Conservation (phyloP, 75 land plant species). For the Pinus taeda region DNA sequence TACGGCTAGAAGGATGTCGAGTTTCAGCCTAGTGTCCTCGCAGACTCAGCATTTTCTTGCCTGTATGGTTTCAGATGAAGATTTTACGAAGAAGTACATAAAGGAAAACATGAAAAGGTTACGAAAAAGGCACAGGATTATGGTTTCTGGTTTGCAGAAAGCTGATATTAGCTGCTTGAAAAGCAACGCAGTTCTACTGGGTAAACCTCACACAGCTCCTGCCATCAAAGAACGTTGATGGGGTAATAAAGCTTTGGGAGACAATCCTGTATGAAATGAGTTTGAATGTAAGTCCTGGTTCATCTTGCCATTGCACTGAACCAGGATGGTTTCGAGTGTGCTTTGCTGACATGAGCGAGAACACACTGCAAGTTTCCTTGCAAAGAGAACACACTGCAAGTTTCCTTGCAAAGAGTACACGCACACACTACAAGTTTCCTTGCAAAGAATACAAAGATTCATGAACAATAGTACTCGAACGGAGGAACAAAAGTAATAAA, state of each 20-base stretch:
- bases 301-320: slow-evolving; percentile 46
- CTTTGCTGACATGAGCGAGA: slow-evolving; percentile 35
- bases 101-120: slow-evolving; percentile 36
- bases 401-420: too few species aligned
- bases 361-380: slow-evolving; percentile 28
- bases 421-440: too few species aligned
- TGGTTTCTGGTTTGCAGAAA: slow-evolving; percentile 13
- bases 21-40: slow-evolving; percentile 46
- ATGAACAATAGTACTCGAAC: too few species aligned
- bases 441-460: too few species aligned
- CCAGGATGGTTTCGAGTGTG: too few species aligned
- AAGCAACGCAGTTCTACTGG: slow-evolving; percentile 52
- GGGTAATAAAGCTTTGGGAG: slow-evolving; percentile 38
- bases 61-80: slow-evolving; percentile 34
- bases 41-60: slow-evolving; percentile 42
- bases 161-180: slow-evolving; percentile 21
- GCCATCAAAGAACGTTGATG: slow-evolving; percentile 23
- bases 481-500: too few species aligned
- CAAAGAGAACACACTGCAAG: too few species aligned
- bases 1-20: too few species aligned
- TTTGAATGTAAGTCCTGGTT: slow-evolving; percentile 52
- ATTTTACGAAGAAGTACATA: slow-evolving; percentile 26
- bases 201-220: slow-evolving; percentile 29
- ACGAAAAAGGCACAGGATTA: slow-evolving; percentile 12
- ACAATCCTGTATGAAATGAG: slow-evolving; percentile 28